phyloP scores from a whole-genome alignment of 139 green algal species.

The Chlamydomonas urium region DNA sequence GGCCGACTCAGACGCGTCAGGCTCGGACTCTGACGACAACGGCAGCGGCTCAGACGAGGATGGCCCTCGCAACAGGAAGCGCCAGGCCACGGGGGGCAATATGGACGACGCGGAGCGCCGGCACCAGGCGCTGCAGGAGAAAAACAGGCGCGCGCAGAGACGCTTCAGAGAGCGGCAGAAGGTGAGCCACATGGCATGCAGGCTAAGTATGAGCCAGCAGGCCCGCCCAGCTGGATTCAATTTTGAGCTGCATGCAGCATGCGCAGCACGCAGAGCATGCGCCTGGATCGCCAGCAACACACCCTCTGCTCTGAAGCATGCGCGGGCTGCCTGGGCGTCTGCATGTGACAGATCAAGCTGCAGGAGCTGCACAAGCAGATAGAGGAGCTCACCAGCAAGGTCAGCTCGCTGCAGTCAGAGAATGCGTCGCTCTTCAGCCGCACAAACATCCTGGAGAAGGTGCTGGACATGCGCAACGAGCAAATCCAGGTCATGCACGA shows the following conservation, averaged over 20 bases:
- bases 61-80: conserved; percentile 32
- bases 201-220: too few species aligned
- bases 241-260: too few species aligned
- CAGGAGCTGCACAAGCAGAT: conserved; percentile 60
- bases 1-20: not conserved
- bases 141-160: conserved; percentile 62
- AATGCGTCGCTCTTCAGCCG: conserved; percentile 50
- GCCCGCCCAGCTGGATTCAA: too few species aligned
- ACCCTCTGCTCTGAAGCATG: not conserved
- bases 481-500: conserved; percentile 69
- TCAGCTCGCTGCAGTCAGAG: conserved; percentile 50
- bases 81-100: conserved; percentile 19
- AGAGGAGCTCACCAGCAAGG: conserved; percentile 51
- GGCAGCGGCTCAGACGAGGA: conserved; percentile 17
- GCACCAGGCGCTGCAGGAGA: conserved; percentile 62
- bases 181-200: too few species aligned
- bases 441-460: conserved; percentile 57
- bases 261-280: not conserved
- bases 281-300: not conserved
- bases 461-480: conserved; percentile 62
- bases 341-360: conserved; percentile 47
- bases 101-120: conserved; percentile 37
- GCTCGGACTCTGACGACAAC: not conserved
- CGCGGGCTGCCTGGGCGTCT: not conserved
- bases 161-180: conserved; percentile 66